Percentiles rank a stretch among this genome's conserved stretches.
These are phyloP conservation scores for Pseudomonodictys pantanalensis DNA, from an alignment of 495 filamentous ascomycete genomes.

Conservation along the genomic window DNA sequence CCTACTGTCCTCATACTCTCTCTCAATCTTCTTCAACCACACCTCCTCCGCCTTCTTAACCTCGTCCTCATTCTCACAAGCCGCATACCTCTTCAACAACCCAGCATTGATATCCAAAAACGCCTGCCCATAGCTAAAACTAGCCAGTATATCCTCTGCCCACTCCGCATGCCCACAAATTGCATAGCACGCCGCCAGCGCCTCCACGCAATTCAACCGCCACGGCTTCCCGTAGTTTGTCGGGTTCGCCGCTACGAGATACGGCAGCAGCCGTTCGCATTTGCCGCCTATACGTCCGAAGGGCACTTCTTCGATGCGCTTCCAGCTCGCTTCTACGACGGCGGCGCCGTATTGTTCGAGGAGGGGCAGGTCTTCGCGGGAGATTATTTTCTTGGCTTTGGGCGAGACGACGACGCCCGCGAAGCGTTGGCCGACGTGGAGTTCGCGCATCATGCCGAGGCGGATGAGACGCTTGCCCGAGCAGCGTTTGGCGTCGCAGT, in stretches of 20 bases:
- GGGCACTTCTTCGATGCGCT: conserved; percentile 83
- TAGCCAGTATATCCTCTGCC: conserved; percentile 75
- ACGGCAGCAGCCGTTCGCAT: conserved; percentile 88
- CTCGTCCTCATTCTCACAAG: conserved; percentile 77
- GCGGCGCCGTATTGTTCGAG: conserved; percentile 88
- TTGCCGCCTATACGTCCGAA: conserved; percentile 91
- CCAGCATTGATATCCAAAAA: conserved; percentile 86
- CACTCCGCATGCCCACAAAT: conserved; percentile 91
- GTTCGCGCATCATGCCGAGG: conserved; percentile 87
- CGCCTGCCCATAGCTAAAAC: conserved; percentile 82
- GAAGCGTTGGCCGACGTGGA: conserved; percentile 86
- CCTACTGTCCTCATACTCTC: conserved; percentile 79
- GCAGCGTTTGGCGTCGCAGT: conserved; percentile 96
- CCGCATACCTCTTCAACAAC: conserved; percentile 79
- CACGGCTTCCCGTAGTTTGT: conserved; percentile 97
- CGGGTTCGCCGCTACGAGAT: conserved; percentile 92
- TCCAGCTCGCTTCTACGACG: conserved; percentile 97
- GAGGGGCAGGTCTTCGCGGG: conserved; percentile 73
- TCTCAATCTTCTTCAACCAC: conserved; percentile 86
- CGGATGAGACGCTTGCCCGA: conserved; percentile 92
- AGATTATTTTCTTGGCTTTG: conserved; percentile 82
- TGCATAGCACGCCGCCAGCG: conserved; percentile 83
- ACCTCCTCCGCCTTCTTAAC: conserved; percentile 80
- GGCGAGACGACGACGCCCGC: conserved; percentile 90
- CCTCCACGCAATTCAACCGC: conserved; percentile 93